Evolutionary conservation across 768 basidiomycete species (phyloP).

Genomic region (Russula dissimulans): DNA sequence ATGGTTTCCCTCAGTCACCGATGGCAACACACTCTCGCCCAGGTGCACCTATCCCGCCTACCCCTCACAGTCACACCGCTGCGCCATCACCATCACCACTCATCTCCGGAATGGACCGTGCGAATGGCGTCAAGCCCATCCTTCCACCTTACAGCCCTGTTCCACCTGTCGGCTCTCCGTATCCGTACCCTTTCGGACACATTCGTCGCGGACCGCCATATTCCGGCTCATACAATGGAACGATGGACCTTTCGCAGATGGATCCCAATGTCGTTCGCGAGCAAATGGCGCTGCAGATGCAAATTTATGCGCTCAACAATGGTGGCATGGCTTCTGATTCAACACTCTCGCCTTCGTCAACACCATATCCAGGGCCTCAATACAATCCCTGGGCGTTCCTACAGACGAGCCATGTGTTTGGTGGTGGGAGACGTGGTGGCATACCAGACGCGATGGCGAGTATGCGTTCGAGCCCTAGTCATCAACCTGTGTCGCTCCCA

Average conservation of each 20-base stretch:
- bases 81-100: conserved; percentile 67
- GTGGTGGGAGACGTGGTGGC: conserved; percentile 11
- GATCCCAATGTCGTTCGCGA: conserved; percentile 49
- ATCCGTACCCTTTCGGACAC: conserved; percentile 69
- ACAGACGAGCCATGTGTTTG: conserved; percentile 29
- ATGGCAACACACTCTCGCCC: conserved; percentile 35
- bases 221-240: conserved; percentile 29
- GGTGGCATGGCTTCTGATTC: conserved; percentile 57
- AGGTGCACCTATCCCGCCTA: conserved; percentile 70
- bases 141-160: conserved; percentile 43
- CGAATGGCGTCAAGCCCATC: conserved; percentile 26
- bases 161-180: conserved; percentile 61
- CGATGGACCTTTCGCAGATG: conserved; percentile 24
- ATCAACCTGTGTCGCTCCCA: conserved; percentile 53
- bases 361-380: conserved; percentile 55
- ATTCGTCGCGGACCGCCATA: conserved; percentile 43
- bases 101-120: conserved; percentile 40
- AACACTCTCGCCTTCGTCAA: conserved; percentile 66
- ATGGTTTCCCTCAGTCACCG: conserved; percentile 46
- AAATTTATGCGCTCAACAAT: conserved; percentile 66
- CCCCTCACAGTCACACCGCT: conserved; percentile 65
- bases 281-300: conserved; percentile 68
- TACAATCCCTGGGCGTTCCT: conserved; percentile 71
- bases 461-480: conserved; percentile 62
- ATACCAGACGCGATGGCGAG: conserved; percentile 44